Evolutionary conservation across 208 protist genomes (phyloP).

Genomic region (Wallacemonas sp.): DNA sequence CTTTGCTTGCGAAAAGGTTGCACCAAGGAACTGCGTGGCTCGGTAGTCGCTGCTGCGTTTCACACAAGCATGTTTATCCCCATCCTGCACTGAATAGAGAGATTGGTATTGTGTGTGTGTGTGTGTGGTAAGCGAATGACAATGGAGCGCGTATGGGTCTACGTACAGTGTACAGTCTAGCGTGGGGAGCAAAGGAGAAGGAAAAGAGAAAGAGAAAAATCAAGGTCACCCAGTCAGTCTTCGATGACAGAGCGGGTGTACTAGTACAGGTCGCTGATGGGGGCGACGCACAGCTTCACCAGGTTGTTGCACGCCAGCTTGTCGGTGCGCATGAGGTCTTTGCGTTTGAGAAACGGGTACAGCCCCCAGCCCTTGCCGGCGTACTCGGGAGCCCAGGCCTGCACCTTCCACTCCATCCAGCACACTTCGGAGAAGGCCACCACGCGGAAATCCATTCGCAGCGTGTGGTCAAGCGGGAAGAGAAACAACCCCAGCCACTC

Average conservation of each 20-base stretch:
- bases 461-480: conserved; percentile 42
- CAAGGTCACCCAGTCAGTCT: too few relatives aligned
- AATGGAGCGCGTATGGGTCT: too few relatives aligned
- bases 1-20: too few relatives aligned
- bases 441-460: conserved; percentile 72
- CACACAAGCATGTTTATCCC: too few relatives aligned
- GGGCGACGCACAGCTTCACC: conserved; percentile 69
- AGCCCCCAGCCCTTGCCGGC: conserved; percentile 70
- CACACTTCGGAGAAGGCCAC: conserved; percentile 64
- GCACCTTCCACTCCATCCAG: conserved; percentile 71
- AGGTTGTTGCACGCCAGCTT: conserved; percentile 62
- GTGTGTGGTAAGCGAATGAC: too few relatives aligned
- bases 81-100: too few relatives aligned
- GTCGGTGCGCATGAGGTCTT: conserved; percentile 66
- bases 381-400: conserved; percentile 47
- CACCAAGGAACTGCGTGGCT: too few relatives aligned
- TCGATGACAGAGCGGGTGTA: too few relatives aligned
- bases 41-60: too few relatives aligned
- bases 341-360: conserved; percentile 55
- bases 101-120: too few relatives aligned
- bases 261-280: conserved; percentile 70
- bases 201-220: conserved; percentile 1
- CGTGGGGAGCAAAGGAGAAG: too few relatives aligned
- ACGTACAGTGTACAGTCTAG: too few relatives aligned
- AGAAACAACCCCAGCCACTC: conserved; percentile 72